Conservation (phyloP, 2,329 filamentous ascomycete species). For the Phoma sp. region DNA sequence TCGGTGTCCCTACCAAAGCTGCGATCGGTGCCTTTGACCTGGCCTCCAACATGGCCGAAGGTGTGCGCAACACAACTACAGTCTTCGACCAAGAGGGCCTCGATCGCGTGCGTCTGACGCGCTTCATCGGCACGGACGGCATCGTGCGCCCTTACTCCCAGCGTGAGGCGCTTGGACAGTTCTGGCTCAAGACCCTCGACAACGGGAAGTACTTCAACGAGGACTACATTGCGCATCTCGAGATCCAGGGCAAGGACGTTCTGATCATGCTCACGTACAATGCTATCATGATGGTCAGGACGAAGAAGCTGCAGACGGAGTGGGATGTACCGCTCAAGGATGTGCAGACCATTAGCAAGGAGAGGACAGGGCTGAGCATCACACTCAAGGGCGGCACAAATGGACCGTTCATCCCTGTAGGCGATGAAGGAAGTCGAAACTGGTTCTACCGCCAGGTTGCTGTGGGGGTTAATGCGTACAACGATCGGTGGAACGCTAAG, state of each 20-base stretch:
- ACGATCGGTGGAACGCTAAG: slow-evolving; percentile 70
- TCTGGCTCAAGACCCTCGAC: slow-evolving; percentile 98
- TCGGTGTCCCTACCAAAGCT: slow-evolving; percentile 95
- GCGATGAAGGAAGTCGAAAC: slow-evolving; percentile 78
- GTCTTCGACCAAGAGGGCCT: slow-evolving; percentile 96
- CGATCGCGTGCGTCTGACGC: slow-evolving; percentile 89
- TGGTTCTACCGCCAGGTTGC: slow-evolving; percentile 72
- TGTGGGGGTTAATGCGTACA: slow-evolving; percentile 71
- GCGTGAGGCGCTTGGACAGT: slow-evolving; percentile 93
- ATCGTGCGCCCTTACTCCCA: slow-evolving; percentile 94
- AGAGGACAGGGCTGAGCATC: slow-evolving; percentile 90
- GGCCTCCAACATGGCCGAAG: slow-evolving; percentile 95
- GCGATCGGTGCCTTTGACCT: slow-evolving; percentile 96
- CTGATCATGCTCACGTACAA: slow-evolving; percentile 68
- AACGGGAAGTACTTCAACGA: slow-evolving; percentile 98
- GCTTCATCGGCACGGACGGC: slow-evolving; percentile 90
- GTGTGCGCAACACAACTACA: slow-evolving; percentile 97
- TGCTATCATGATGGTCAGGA: slow-evolving; percentile 88
- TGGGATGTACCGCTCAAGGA: slow-evolving; percentile 98
- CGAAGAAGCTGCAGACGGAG: slow-evolving; percentile 82
- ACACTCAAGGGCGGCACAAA: slow-evolving; percentile 88
- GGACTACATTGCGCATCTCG: slow-evolving; percentile 93
- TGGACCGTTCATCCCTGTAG: slow-evolving; percentile 91
- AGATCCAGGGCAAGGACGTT: slow-evolving; percentile 89
- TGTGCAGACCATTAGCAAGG: slow-evolving; percentile 95